A percentile compares a stretch with the other conserved stretches of the same genome.
These are phyloP conservation scores for Funneliformis mosseae DNA, from an alignment of 192 early-diverging fungal genomes.

Conservation along the genomic window DNA sequence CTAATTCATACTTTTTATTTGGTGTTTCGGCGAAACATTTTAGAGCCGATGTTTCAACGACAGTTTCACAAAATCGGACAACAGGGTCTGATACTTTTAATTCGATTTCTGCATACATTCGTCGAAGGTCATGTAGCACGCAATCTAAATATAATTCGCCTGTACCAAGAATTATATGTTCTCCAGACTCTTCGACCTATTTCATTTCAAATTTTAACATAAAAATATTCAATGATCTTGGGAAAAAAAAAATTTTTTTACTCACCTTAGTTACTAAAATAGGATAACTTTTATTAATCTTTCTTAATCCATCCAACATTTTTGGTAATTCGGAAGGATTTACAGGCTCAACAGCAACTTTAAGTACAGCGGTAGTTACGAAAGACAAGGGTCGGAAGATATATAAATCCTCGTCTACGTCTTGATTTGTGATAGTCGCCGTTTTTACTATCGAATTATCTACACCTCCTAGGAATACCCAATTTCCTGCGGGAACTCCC, in stretches of 20 bases:
- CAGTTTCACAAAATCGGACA: conserved; percentile 94
- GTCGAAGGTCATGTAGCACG: conserved; percentile 92
- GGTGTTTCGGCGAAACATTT: conserved; percentile 98
- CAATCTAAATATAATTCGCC: conserved; percentile 98
- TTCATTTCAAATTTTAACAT: not conserved
- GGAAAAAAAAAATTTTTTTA: not conserved
- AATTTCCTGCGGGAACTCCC: conserved; percentile 79
- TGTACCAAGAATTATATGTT: conserved; percentile 92
- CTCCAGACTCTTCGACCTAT: conserved; percentile 91
- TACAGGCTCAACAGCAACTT: conserved; percentile 96
- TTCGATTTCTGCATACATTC: conserved; percentile 94
- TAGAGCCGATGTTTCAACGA: conserved; percentile 88
- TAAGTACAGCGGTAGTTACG: conserved; percentile 81
- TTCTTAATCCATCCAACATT: conserved; percentile 96
- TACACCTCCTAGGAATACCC: conserved; percentile 92
- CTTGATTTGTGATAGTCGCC: conserved; percentile 83
- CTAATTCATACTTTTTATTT: conserved; percentile 85
- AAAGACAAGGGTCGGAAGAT: conserved; percentile 87
- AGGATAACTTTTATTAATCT: conserved; percentile 94
- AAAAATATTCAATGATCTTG: not conserved
- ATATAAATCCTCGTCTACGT: conserved; percentile 68
- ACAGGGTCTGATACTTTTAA: conserved; percentile 98
- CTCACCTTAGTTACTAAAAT: conserved; percentile 76
- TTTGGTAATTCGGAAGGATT: conserved; percentile 97
- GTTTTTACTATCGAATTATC: conserved; percentile 93